These are phyloP conservation scores for Malus domestica DNA, from an alignment of 306 rosid genomes.

Conservation along the genomic window ASM211411v1 NC_041803.1:22369501-22370000, in stretches of 20 bases:
- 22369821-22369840: neutral
- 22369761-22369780: slow-evolving; percentile 83
- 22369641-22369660: neutral
- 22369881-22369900: neutral
- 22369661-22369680: slow-evolving; percentile 58
- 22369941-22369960: neutral
- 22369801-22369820: slow-evolving; percentile 6
- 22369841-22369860: neutral
- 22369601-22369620: neutral
- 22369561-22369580: neutral
- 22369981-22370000: neutral
- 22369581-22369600: neutral
- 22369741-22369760: slow-evolving; percentile 69
- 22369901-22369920: neutral
- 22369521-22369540: slow-evolving; percentile 61
- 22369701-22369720: slow-evolving; percentile 37
- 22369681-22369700: slow-evolving; percentile 52
- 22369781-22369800: slow-evolving; percentile 61
- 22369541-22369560: slow-evolving; percentile 40
- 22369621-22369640: neutral
- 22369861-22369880: neutral
- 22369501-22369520: slow-evolving; percentile 47
- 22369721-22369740: slow-evolving; percentile 72
- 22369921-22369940: neutral
- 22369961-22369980: neutral